Evolutionary conservation across 2,329 filamentous ascomycete genomes (phyloP).

Genomic region (Fragosphaeria purpurea): DNA sequence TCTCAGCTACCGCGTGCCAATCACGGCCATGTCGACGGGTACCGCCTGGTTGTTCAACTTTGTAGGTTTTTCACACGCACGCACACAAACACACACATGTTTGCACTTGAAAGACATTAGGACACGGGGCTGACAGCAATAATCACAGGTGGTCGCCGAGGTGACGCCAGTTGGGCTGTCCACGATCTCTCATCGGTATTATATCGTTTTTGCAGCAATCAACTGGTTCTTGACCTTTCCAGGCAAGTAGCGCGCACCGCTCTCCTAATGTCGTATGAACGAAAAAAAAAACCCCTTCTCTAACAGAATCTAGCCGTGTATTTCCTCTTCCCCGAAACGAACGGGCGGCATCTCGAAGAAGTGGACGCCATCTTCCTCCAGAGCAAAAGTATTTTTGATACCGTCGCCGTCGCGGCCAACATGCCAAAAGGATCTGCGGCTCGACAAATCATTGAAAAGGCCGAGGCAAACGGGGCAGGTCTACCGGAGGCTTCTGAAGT

Average conservation of each 20-base stretch:
- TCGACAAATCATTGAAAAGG: background rate
- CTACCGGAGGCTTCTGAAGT: background rate
- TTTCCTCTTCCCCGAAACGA: slow-evolving; percentile 1
- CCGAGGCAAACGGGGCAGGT: background rate
- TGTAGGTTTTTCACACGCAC: background rate
- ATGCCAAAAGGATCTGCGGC: background rate
- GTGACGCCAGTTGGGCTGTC: slow-evolving; percentile 1
- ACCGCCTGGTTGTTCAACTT: slow-evolving; percentile 1
- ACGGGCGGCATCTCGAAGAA: background rate
- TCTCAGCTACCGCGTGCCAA: background rate
- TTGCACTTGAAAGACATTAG: no score
- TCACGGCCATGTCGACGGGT: background rate
- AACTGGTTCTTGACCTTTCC: slow-evolving; percentile 1
- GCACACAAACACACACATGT: no score
- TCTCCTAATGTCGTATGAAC: no score
- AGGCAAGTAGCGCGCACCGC: background rate
- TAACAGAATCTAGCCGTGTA: background rate
- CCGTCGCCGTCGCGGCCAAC: background rate
- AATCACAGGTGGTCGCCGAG: background rate
- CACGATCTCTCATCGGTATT: slow-evolving; percentile 1
- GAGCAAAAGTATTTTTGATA: slow-evolving; percentile 1
- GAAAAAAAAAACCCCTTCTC: no score
- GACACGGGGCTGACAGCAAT: no score
- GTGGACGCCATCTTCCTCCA: slow-evolving; percentile 1
- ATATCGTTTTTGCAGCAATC: background rate